A percentile compares a stretch with the other conserved stretches of the same genome.
Evolutionary conservation across 495 filamentous ascomycete genomes (phyloP).

Genomic region (Usnea hakonensis): DNA sequence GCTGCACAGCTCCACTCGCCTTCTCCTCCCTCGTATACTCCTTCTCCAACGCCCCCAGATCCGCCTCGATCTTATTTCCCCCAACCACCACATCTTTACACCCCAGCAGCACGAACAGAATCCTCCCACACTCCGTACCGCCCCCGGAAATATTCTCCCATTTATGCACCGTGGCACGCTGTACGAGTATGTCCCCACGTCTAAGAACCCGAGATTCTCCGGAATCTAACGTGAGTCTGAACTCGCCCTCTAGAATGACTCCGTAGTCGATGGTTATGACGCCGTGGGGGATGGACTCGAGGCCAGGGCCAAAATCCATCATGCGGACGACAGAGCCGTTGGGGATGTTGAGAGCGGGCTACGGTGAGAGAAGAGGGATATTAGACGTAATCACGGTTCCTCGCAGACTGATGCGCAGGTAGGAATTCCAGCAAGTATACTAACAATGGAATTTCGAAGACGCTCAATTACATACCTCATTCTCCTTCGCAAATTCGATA

Average conservation of each 20-base stretch:
- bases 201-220: conserved; percentile 47
- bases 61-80: not conserved
- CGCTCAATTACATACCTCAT: conserved; percentile 13
- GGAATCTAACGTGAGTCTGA: conserved; percentile 53
- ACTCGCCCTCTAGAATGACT: conserved; percentile 60
- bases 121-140: not conserved
- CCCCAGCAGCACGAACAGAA: not conserved
- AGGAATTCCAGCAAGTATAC: not conserved
- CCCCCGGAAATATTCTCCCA: conserved; percentile 44
- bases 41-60: conserved; percentile 2
- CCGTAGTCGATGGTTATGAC: conserved; percentile 67
- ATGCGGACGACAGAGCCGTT: conserved; percentile 49
- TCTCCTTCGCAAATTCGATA: conserved; percentile 33
- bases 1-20: not conserved
- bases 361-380: not conserved
- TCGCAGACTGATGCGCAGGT: not conserved
- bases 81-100: not conserved
- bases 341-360: conserved; percentile 32
- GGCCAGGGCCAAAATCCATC: conserved; percentile 47
- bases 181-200: conserved; percentile 54
- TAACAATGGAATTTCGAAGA: not conserved
- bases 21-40: not conserved
- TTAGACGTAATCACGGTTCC: not conserved
- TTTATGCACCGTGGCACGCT: conserved; percentile 58
- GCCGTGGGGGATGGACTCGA: conserved; percentile 40